phyloP scores from a whole-genome alignment of 805 yeast genomes.

The Candida ipomoeae region DNA sequence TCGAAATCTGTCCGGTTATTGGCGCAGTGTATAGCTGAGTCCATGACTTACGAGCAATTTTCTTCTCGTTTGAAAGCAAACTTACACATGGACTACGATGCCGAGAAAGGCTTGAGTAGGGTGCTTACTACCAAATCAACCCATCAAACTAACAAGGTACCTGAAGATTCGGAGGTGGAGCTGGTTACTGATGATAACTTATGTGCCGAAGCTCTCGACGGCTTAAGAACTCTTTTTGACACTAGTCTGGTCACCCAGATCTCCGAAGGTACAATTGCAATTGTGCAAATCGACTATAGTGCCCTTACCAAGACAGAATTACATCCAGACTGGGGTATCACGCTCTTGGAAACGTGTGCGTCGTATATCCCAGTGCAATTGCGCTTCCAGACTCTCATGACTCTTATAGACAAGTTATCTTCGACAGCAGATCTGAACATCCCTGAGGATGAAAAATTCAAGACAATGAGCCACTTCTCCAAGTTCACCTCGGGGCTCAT shows the following conservation, averaged over 20 bases:
- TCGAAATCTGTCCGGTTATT: slow-evolving; percentile 35
- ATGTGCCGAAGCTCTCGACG: slow-evolving; percentile 42
- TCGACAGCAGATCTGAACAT: slow-evolving; percentile 18
- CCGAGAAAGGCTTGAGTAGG: slow-evolving; percentile 23
- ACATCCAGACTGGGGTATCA: slow-evolving; percentile 46
- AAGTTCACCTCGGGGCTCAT: slow-evolving; percentile 53
- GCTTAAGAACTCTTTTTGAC: slow-evolving; percentile 60
- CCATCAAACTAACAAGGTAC: slow-evolving; percentile 15
- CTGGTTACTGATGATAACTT: slow-evolving; percentile 36
- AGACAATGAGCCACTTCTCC: slow-evolving; percentile 38
- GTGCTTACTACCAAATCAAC: slow-evolving; percentile 23
- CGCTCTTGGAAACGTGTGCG: slow-evolving; percentile 60
- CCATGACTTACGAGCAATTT: slow-evolving; percentile 19
- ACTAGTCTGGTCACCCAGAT: slow-evolving; percentile 61
- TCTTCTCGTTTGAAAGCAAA: slow-evolving; percentile 22
- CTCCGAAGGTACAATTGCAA: slow-evolving; percentile 48
- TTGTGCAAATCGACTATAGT: slow-evolving; percentile 39
- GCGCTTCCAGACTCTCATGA: slow-evolving; percentile 59
- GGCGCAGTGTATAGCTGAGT: slow-evolving; percentile 29
- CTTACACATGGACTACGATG: slow-evolving; percentile 27
- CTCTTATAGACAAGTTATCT: slow-evolving; percentile 32
- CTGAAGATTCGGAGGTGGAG: slow-evolving; percentile 31
- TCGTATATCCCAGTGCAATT: slow-evolving; percentile 78
- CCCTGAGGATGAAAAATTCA: slow-evolving; percentile 12
- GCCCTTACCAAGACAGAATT: slow-evolving; percentile 2